A percentile compares a stretch with the other conserved stretches of the same genome.
phyloP scores from a whole-genome alignment of 257 asterid genomes.

The Phtheirospermum japonicum region DNA sequence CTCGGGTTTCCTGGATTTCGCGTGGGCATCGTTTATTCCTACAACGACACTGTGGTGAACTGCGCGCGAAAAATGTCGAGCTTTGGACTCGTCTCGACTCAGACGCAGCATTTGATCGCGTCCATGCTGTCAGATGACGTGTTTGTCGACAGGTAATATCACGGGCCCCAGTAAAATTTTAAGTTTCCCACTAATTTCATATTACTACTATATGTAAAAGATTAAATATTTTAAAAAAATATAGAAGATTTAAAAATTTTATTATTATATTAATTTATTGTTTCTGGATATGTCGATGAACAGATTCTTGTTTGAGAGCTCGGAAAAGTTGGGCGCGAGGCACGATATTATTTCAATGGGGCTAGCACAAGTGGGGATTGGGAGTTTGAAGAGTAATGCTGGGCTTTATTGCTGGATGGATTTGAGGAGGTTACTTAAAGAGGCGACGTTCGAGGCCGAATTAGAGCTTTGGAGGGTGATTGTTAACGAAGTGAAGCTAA shows the following conservation, averaged over 20 bases:
- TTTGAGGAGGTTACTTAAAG: conserved; percentile 46
- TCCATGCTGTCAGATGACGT: conserved; percentile 62
- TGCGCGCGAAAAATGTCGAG: conserved; percentile 85
- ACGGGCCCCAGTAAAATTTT: no score
- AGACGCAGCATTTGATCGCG: conserved; percentile 66
- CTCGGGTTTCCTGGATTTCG: conserved; percentile 87
- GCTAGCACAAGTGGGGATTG: conserved; percentile 51
- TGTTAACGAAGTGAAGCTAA: conserved; percentile 60
- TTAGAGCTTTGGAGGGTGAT: conserved; percentile 62
- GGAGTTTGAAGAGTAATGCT: conserved; percentile 51
- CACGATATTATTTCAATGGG: conserved; percentile 42
- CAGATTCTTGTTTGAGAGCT: conserved; percentile 43
- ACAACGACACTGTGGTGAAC: conserved; percentile 51
- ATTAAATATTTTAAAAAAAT: no score
- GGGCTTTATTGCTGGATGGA: conserved; percentile 81
- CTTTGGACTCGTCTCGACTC: conserved; percentile 77
- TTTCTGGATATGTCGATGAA: no score
- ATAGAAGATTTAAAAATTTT: no score
- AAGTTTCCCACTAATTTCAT: no score
- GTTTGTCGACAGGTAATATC: conserved; percentile 37
- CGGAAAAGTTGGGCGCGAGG: conserved; percentile 44
- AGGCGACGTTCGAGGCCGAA: conserved; percentile 55
- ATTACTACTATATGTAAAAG: no score
- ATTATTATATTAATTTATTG: no score
- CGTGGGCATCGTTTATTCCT: conserved; percentile 68